Evolutionary conservation across 176 grass and related monocot genomes (phyloP).

Genomic region (Oryza longistaminata): DNA sequence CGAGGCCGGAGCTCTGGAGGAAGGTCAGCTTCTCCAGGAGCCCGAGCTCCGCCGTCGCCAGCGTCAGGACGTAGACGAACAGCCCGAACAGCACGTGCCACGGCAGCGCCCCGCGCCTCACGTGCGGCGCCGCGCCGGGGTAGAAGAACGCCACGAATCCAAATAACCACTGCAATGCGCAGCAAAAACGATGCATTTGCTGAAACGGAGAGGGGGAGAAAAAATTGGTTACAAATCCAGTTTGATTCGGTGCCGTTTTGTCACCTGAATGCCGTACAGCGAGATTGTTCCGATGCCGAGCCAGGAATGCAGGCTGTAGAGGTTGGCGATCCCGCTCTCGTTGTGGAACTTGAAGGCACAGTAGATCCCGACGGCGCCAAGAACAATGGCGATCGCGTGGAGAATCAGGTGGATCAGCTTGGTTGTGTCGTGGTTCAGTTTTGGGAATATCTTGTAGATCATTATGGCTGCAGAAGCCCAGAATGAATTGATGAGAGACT

Average conservation of each 20-base stretch:
- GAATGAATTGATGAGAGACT: background rate
- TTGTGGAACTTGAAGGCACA: slow-evolving; percentile 89
- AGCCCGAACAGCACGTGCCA: slow-evolving; percentile 91
- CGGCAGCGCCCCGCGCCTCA: slow-evolving; percentile 64
- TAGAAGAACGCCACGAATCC: slow-evolving; percentile 75
- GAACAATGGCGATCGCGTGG: slow-evolving; percentile 61
- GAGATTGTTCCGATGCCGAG: slow-evolving; percentile 79
- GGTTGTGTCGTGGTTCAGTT: slow-evolving; percentile 56
- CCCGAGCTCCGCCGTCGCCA: slow-evolving; percentile 74
- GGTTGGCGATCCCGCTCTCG: slow-evolving; percentile 86
- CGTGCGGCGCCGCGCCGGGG: slow-evolving; percentile 52
- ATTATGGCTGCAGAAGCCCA: slow-evolving; percentile 64
- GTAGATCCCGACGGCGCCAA: slow-evolving; percentile 81
- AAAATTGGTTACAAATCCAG: background rate
- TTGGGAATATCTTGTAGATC: slow-evolving; percentile 69
- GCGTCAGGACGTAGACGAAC: slow-evolving; percentile 80
- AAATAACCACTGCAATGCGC: slow-evolving; percentile 68
- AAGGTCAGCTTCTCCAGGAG: slow-evolving; percentile 92
- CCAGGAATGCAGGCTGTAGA: slow-evolving; percentile 95
- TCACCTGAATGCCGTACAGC: slow-evolving; percentile 72
- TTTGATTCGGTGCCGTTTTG: background rate
- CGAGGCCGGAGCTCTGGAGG: slow-evolving; percentile 70
- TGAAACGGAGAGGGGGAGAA: background rate
- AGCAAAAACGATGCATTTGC: background rate
- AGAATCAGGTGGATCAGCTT: slow-evolving; percentile 72